Percentiles rank a stretch among this genome's conserved stretches.
Conservation (phyloP, 371 early-diverging fungal genomes). For the Chytridium lagenaria region DNA sequence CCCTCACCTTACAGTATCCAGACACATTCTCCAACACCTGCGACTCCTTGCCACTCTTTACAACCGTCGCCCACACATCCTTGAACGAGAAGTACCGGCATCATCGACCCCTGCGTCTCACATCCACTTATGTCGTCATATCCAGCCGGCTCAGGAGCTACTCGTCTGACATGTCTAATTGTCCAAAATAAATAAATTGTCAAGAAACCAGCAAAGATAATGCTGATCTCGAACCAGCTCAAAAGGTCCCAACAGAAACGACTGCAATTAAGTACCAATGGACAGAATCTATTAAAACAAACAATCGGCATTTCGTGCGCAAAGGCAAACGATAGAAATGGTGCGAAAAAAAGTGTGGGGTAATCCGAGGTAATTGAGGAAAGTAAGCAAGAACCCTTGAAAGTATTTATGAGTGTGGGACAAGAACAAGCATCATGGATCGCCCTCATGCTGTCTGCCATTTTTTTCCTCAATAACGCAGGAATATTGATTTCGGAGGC, state of each 20-base stretch:
- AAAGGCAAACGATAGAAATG: no score
- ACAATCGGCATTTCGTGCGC: no score
- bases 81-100: slow-evolving; percentile 31
- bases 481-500: slow-evolving; percentile 95
- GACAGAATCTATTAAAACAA: no score
- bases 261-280: no score
- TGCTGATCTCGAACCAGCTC: no score
- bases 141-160: slow-evolving; percentile 5
- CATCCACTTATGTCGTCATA: neutral
- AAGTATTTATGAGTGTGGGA: no score
- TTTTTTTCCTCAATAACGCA: slow-evolving; percentile 89
- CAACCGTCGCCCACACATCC: slow-evolving; percentile 24
- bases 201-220: slow-evolving; percentile 5
- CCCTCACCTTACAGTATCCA: slow-evolving; percentile 25
- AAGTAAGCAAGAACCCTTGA: no score
- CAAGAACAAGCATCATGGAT: no score
- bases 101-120: slow-evolving; percentile 11
- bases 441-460: no score
- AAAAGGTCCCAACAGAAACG: no score
- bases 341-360: no score
- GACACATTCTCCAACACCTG: slow-evolving; percentile 23
- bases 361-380: no score
- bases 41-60: slow-evolving; percentile 5
- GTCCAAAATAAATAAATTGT: slow-evolving; percentile 1
- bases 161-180: neutral